phyloP scores from a whole-genome alignment of 805 yeast species.

The Monosporozyma servazzii region DNA sequence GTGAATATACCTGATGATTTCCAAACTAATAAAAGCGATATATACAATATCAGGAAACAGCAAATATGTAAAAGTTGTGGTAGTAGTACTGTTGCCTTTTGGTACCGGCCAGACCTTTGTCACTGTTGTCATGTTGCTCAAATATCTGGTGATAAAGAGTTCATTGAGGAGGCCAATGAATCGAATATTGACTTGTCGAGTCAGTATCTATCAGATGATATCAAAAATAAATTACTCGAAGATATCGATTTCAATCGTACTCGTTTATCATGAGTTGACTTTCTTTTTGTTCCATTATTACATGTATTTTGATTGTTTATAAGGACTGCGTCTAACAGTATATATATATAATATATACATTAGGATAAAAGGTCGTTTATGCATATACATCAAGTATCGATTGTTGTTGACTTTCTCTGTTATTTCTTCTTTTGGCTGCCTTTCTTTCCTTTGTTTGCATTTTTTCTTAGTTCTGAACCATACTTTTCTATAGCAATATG shows the following conservation, averaged over 20 bases:
- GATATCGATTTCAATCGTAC: not conserved
- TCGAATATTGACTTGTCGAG: not conserved
- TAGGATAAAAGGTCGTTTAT: not conserved
- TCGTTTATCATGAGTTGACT: not conserved
- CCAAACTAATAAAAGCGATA: not conserved
- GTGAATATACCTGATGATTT: not conserved
- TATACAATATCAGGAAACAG: not conserved
- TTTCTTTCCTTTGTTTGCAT: conserved; percentile 22
- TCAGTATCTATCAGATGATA: not conserved
- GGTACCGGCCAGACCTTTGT: conserved; percentile 16
- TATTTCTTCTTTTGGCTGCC: conserved; percentile 7
- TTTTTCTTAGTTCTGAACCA: conserved; percentile 22
- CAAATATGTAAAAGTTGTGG: conserved; percentile 14
- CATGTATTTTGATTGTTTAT: not conserved
- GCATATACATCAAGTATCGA: not conserved
- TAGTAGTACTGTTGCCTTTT: conserved; percentile 9
- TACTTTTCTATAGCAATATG: conserved; percentile 14
- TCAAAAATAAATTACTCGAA: not conserved
- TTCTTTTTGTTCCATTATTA: not conserved
- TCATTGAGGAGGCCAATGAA: not conserved
- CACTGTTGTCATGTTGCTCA: conserved; percentile 7
- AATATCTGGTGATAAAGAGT: not conserved
- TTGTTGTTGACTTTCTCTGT: not conserved
- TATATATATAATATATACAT: not conserved
- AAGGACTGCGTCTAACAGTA: not conserved